phyloP scores from a whole-genome alignment of 352 stramenopile genomes.

The Globisporangium carolinianum region DNA sequence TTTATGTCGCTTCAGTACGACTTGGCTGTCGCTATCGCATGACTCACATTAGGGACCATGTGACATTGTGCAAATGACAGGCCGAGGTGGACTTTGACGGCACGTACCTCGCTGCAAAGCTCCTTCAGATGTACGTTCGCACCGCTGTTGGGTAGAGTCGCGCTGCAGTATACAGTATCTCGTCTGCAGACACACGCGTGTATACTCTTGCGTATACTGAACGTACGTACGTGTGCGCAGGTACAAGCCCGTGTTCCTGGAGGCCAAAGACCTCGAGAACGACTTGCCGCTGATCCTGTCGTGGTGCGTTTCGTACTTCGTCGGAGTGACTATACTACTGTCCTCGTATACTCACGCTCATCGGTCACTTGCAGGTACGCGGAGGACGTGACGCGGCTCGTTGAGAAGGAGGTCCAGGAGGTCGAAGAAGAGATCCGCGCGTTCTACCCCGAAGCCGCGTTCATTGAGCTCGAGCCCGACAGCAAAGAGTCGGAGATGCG shows the following conservation, averaged over 20 bases:
- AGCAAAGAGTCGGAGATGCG: conserved; percentile 87
- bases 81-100: conserved; percentile 99
- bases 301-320: conserved; percentile 56
- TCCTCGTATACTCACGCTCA: neutral
- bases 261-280: conserved; percentile 87
- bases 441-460: conserved; percentile 92
- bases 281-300: conserved; percentile 92
- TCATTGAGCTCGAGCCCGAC: conserved; percentile 97
- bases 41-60: neutral
- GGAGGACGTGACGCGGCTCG: conserved; percentile 94
- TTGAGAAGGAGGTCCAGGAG: conserved; percentile 94
- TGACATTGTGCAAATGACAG: conserved; percentile 14
- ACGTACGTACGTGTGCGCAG: conserved; percentile 13
- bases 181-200: no score
- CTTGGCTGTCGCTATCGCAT: conserved; percentile 3
- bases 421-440: conserved; percentile 92
- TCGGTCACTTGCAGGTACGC: conserved; percentile 43
- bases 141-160: neutral
- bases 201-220: neutral
- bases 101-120: conserved; percentile 94
- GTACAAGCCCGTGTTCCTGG: conserved; percentile 92
- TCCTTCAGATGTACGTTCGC: conserved; percentile 75
- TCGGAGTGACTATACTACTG: no score
- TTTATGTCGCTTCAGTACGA: neutral
- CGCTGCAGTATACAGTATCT: no score